Percentiles rank a stretch among this genome's conserved stretches.
phyloP scores from a whole-genome alignment of 441 rosid species.

The Melastoma candidum region DNA sequence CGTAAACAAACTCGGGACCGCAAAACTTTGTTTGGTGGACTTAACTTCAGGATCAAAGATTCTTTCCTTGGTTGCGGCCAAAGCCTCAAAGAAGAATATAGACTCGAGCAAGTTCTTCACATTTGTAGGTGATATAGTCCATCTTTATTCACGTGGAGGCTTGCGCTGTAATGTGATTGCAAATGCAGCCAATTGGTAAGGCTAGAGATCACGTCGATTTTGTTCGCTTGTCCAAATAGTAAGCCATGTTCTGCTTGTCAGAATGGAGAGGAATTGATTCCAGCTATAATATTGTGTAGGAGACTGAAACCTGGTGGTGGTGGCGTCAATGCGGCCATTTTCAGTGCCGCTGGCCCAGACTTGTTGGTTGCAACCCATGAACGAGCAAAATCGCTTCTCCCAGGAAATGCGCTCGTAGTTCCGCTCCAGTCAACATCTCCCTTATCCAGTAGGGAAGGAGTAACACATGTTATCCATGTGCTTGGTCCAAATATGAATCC shows the following conservation, averaged over 20 bases:
- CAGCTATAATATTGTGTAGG: constrained; percentile 33
- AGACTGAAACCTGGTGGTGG: constrained; percentile 92
- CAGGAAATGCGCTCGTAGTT: constrained; percentile 71
- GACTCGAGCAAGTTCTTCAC: constrained; percentile 65
- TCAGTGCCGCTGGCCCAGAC: constrained; percentile 59
- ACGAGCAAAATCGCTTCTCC: constrained; percentile 45
- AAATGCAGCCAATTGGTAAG: constrained; percentile 46
- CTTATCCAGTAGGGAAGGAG: constrained; percentile 54
- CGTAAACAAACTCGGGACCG: constrained; percentile 52
- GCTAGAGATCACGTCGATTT: too few relatives aligned
- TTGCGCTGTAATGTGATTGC: constrained; percentile 60
- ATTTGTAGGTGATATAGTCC: constrained; percentile 75
- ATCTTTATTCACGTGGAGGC: constrained; percentile 57
- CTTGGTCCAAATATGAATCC: constrained; percentile 98
- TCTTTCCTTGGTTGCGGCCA: constrained; percentile 59
- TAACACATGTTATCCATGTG: constrained; percentile 86
- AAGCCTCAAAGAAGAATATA: constrained; percentile 60
- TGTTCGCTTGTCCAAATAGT: too few relatives aligned
- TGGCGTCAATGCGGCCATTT: constrained; percentile 85
- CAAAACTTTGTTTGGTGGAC: constrained; percentile 79
- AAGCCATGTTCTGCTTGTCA: too few relatives aligned
- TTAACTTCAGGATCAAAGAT: constrained; percentile 1
- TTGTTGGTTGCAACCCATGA: constrained; percentile 58
- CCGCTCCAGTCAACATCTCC: constrained; percentile 76
- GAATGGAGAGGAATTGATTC: too few relatives aligned